These are phyloP conservation scores for Parietaria judaica DNA, from an alignment of 306 rosid genomes.

Conservation along the genomic window DNA sequence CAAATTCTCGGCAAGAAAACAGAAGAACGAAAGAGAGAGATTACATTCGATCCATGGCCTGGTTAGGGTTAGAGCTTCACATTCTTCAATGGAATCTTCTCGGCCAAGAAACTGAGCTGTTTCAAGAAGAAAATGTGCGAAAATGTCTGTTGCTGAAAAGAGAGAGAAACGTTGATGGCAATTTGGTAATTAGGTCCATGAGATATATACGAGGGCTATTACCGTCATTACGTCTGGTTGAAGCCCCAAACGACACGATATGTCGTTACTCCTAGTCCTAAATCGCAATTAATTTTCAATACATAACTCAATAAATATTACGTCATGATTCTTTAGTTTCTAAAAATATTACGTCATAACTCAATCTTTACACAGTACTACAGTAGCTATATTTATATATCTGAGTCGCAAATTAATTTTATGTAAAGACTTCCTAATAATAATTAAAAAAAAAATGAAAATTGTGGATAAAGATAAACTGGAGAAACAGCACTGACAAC, in stretches of 20 bases:
- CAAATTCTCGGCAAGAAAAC: slow-evolving; percentile 11
- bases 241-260: neutral
- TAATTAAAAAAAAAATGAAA: too few relatives aligned
- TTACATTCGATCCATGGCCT: neutral
- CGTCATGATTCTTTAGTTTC: too few relatives aligned
- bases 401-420: too few relatives aligned
- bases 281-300: too few relatives aligned
- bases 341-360: too few relatives aligned
- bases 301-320: too few relatives aligned
- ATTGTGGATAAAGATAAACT: too few relatives aligned
- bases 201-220: neutral
- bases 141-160: neutral
- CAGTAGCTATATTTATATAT: too few relatives aligned
- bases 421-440: too few relatives aligned
- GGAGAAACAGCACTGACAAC: too few relatives aligned
- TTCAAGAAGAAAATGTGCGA: neutral
- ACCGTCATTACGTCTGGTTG: neutral
- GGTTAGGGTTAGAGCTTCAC: neutral
- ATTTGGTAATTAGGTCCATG: neutral
- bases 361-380: too few relatives aligned
- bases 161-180: neutral
- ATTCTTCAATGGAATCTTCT: slow-evolving; percentile 3
- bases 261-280: too few relatives aligned
- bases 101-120: slow-evolving; percentile 1
- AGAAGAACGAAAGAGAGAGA: neutral